These are phyloP conservation scores for Kwoniella dendrophila DNA, from an alignment of 768 basidiomycete genomes.

Conservation along the genomic window DNA sequence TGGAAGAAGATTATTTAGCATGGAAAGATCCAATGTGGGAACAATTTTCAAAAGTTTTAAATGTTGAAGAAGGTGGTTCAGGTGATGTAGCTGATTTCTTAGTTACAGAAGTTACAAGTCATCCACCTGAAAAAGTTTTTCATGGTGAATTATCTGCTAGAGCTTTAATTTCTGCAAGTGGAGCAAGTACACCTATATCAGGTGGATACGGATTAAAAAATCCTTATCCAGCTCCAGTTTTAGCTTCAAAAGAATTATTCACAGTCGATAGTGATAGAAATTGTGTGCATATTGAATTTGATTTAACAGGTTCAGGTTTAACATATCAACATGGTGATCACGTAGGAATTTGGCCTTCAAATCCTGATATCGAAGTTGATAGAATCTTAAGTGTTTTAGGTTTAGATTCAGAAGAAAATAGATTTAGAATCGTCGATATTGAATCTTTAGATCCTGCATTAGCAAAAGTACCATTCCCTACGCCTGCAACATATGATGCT, in stretches of 20 bases:
- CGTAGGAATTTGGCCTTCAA: slow-evolving; percentile 94
- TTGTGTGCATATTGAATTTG: slow-evolving; percentile 92
- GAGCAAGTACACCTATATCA: slow-evolving; percentile 35
- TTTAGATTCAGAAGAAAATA: slow-evolving; percentile 66
- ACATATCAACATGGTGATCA: slow-evolving; percentile 99
- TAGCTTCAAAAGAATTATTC: slow-evolving; percentile 80
- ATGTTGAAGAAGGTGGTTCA: slow-evolving; percentile 93
- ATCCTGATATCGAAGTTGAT: slow-evolving; percentile 87
- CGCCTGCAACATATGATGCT: slow-evolving; percentile 89
- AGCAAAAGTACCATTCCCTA: slow-evolving; percentile 98
- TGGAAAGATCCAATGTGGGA: slow-evolving; percentile 99
- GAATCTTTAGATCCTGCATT: slow-evolving; percentile 97
- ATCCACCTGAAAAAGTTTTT: slow-evolving; percentile 81
- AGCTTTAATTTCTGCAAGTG: slow-evolving; percentile 75
- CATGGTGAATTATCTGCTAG: slow-evolving; percentile 95
- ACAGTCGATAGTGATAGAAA: slow-evolving; percentile 71
- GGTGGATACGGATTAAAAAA: slow-evolving; percentile 99
- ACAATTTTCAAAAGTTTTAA: slow-evolving; percentile 75
- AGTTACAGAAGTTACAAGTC: slow-evolving; percentile 72
- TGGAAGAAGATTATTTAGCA: slow-evolving; percentile 99
- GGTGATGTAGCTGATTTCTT: slow-evolving; percentile 92
- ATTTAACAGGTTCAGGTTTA: slow-evolving; percentile 90
- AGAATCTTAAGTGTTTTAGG: slow-evolving; percentile 85
- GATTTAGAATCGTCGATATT: slow-evolving; percentile 81
- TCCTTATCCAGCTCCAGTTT: slow-evolving; percentile 84